These are phyloP conservation scores for Fusarium veterinarium DNA, from an alignment of 2,329 filamentous ascomycete species.

Conservation along the genomic window DNA sequence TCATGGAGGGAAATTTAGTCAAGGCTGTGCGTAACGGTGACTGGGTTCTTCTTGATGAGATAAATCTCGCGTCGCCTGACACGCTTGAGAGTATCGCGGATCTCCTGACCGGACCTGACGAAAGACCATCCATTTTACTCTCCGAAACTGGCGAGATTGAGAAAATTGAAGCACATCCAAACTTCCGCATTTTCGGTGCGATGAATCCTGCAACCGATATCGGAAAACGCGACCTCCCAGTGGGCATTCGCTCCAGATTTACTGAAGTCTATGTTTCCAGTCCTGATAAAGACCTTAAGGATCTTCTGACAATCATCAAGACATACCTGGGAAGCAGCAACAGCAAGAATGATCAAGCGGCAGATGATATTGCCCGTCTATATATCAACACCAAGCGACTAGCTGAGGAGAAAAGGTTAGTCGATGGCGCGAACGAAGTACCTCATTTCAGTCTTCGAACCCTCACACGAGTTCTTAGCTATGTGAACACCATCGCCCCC, in stretches of 20 bases:
- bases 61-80: conserved; percentile 94
- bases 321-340: conserved; percentile 82
- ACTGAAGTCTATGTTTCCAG: conserved; percentile 95
- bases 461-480: conserved; percentile 87
- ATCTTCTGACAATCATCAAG: conserved; percentile 87
- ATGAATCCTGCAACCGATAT: conserved; percentile 99
- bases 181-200: conserved; percentile 96
- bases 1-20: conserved; percentile 95
- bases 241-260: conserved; percentile 89
- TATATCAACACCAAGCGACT: conserved; percentile 90
- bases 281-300: conserved; percentile 87
- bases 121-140: conserved; percentile 83
- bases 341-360: conserved; percentile 77
- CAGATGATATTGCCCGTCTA: conserved; percentile 83
- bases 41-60: conserved; percentile 97
- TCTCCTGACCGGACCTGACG: conserved; percentile 79
- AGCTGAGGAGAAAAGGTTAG: conserved; percentile 83
- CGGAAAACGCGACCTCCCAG: conserved; percentile 92
- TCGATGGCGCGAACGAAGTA: conserved; percentile 94
- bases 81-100: conserved; percentile 95
- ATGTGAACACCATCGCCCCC: conserved; percentile 85
- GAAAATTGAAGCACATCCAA: conserved; percentile 85
- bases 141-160: conserved; percentile 96
- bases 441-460: conserved; percentile 98
- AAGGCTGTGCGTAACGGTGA: conserved; percentile 96